These are phyloP conservation scores for Debaryomycetaceae sp. DNA, from an alignment of 1,139 yeast genomes.

Conservation along the genomic window DNA sequence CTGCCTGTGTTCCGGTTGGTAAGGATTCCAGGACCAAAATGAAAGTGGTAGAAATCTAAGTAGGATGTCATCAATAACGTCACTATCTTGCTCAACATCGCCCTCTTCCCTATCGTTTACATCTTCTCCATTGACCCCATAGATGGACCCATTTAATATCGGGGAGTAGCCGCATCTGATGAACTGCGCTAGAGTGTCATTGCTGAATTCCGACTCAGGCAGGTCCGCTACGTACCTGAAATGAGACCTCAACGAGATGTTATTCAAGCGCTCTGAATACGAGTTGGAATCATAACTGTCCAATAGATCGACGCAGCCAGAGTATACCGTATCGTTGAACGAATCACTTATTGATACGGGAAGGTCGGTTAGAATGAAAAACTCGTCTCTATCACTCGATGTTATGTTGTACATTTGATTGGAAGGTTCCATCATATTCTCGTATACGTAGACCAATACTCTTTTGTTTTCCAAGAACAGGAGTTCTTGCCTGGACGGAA, in stretches of 20 bases:
- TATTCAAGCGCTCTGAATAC: slow-evolving; percentile 10
- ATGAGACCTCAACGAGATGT: slow-evolving; percentile 16
- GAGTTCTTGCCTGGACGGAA: slow-evolving; percentile 44
- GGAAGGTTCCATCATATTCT: slow-evolving; percentile 16
- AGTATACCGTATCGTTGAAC: slow-evolving; percentile 4
- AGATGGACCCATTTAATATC: slow-evolving; percentile 40
- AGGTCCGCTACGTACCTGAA: slow-evolving; percentile 43
- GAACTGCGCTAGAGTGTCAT: slow-evolving; percentile 26
- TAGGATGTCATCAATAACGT: slow-evolving; percentile 11
- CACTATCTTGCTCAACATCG: background rate
- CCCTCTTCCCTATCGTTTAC: slow-evolving; percentile 4
- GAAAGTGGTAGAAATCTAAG: slow-evolving; percentile 24
- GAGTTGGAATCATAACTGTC: slow-evolving; percentile 7
- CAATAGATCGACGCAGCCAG: slow-evolving; percentile 7
- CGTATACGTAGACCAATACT: slow-evolving; percentile 31
- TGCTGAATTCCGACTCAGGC: slow-evolving; percentile 26
- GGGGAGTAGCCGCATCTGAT: slow-evolving; percentile 61
- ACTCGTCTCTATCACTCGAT: slow-evolving; percentile 14
- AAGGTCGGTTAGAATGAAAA: slow-evolving; percentile 17
- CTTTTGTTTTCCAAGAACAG: slow-evolving; percentile 43
- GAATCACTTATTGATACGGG: slow-evolving; percentile 12
- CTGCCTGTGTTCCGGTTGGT: slow-evolving; percentile 41
- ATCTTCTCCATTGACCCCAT: slow-evolving; percentile 16
- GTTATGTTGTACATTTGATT: slow-evolving; percentile 19
- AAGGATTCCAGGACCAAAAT: slow-evolving; percentile 71